phyloP scores from a whole-genome alignment of 75 land plant species.

The Sequoiadendron giganteum region DNA sequence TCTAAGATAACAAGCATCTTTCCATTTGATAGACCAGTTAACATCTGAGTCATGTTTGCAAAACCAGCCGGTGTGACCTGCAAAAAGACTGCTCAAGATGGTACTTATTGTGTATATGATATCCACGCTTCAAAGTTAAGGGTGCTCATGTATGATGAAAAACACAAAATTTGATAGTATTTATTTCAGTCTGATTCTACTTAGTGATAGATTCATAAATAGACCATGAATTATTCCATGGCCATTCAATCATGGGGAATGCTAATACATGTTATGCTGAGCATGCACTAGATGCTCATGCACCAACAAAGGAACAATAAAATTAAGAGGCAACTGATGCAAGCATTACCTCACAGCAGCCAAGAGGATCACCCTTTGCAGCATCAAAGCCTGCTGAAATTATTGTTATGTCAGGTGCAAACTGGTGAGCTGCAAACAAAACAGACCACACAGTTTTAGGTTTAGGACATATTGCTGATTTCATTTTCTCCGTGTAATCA shows the following conservation, averaged over 20 bases:
- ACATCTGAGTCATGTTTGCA: slow-evolving; percentile 83
- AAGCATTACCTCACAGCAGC: slow-evolving; percentile 84
- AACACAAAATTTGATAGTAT: background rate
- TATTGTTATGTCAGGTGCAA: slow-evolving; percentile 84
- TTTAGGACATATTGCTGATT: background rate
- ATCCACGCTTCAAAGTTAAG: background rate
- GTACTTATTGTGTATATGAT: background rate
- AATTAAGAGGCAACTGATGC: background rate
- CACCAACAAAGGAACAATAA: background rate
- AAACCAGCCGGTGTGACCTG: slow-evolving; percentile 92
- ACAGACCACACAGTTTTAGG: background rate
- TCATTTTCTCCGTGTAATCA: background rate
- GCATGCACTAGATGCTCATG: background rate
- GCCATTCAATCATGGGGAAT: background rate
- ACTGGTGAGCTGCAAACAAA: slow-evolving; percentile 58
- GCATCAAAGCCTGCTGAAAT: slow-evolving; percentile 99
- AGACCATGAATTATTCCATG: background rate
- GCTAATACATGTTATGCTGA: background rate
- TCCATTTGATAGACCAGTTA: slow-evolving; percentile 62
- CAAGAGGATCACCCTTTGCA: slow-evolving; percentile 95
- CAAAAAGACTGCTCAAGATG: background rate
- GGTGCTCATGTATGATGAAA: background rate
- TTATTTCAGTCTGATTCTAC: background rate
- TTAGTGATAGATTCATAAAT: background rate
- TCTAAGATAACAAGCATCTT: slow-evolving; percentile 90